phyloP scores from a whole-genome alignment of 169 alveolate species.

The Cryptosporidium muris region DNA sequence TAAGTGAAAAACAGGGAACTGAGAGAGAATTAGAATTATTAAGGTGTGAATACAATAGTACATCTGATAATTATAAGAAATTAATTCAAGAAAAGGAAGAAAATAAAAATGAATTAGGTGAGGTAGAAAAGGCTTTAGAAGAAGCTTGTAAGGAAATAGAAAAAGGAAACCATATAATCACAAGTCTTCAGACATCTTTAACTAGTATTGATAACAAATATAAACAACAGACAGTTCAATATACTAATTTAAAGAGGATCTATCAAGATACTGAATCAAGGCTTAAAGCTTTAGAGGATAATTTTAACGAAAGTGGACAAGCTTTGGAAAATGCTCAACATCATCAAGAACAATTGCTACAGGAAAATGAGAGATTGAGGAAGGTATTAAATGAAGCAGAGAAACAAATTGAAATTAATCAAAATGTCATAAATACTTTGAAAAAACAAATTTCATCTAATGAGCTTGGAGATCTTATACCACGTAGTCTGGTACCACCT shows the following conservation, averaged over 20 bases:
- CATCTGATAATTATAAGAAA: conserved; percentile 6
- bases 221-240: conserved; percentile 43
- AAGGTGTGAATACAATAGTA: conserved; percentile 21
- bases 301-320: conserved; percentile 35
- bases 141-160: conserved; percentile 67
- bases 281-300: conserved; percentile 17
- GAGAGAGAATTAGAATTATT: conserved; percentile 43
- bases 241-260: conserved; percentile 38
- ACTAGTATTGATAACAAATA: conserved; percentile 45
- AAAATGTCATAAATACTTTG: conserved; percentile 28
- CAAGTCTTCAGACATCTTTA: conserved; percentile 59
- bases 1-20: conserved; percentile 12
- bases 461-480: conserved; percentile 3
- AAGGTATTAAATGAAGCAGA: conserved; percentile 51
- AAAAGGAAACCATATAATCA: conserved; percentile 55
- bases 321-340: conserved; percentile 37
- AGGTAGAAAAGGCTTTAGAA: conserved; percentile 44
- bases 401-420: conserved; percentile 60
- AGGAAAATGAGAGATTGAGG: conserved; percentile 63
- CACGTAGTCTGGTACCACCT: neutral
- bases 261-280: conserved; percentile 31
- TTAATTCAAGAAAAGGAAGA: conserved; percentile 13
- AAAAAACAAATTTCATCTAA: conserved; percentile 45
- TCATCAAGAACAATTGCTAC: conserved; percentile 40
- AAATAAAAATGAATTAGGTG: conserved; percentile 36